A percentile compares a stretch with the other conserved stretches of the same genome.
Conservation (phyloP, 176 grass and related monocot genomes). For the Raddia guianensis region DNA sequence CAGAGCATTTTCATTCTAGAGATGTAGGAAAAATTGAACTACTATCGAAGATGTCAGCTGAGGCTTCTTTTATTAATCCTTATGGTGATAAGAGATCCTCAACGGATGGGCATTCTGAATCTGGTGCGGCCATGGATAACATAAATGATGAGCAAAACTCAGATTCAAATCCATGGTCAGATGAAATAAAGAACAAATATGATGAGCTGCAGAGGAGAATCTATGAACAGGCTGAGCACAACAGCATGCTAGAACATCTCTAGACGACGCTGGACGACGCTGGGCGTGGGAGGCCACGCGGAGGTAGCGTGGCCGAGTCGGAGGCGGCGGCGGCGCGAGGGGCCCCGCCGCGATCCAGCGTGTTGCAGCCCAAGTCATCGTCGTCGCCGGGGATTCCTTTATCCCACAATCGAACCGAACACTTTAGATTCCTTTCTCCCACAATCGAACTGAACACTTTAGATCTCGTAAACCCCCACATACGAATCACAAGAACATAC, state of each 20-base stretch:
- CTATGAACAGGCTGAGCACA: conserved; percentile 90
- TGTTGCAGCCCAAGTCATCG: too few species aligned
- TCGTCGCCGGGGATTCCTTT: too few species aligned
- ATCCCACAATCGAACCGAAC: too few species aligned
- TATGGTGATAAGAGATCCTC: conserved; percentile 53
- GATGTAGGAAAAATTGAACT: conserved; percentile 93
- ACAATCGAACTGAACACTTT: too few species aligned
- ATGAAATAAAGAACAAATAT: conserved; percentile 79
- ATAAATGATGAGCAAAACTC: conserved; percentile 60
- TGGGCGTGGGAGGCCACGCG: too few species aligned
- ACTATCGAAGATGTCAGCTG: conserved; percentile 76
- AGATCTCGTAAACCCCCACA: too few species aligned
- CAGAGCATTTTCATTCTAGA: conserved; percentile 88
- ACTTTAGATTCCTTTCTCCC: too few species aligned
- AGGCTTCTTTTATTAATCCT: conserved; percentile 50
- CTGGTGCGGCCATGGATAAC: conserved; percentile 43
- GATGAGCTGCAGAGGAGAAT: conserved; percentile 79
- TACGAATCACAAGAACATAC: too few species aligned
- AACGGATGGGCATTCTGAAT: conserved; percentile 55
- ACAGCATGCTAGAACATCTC: conserved; percentile 95
- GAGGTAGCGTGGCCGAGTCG: too few species aligned
- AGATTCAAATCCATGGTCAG: conserved; percentile 50
- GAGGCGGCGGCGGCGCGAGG: too few species aligned
- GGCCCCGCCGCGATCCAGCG: too few species aligned
- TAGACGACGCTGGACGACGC: too few species aligned